Base-by-base conservation (phyloP, 2,329 filamentous ascomycete genomes). In the Neocucurbitaria cava region DNA sequence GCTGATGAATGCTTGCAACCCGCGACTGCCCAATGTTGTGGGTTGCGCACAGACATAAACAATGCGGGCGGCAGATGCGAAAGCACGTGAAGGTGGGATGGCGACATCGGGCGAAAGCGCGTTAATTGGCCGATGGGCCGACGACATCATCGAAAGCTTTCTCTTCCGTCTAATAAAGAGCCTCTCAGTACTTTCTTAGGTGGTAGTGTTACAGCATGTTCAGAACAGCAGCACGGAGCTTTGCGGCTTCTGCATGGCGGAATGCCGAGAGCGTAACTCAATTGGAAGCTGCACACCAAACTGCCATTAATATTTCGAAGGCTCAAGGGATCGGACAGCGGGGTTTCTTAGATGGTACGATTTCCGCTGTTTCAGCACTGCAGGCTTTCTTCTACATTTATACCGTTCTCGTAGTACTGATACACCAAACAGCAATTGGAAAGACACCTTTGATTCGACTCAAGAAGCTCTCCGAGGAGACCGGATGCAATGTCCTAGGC, bases 401-500 rank as follows among this genome's bases (percentile, higher is more conserved):
- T 21, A 13, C 21, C 8, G 10, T 8, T 35, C n/a, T 18, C 17
- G 8, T 13, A 18, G 6, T 24, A 44, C 62, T 65, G 40, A 66
- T 40, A 1, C 10, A 1, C 0, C 9, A 0, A 28, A 2, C 62
- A 96, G 95, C 95, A 50, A 98, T 99, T 79, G 95, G 95, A 61
- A 98, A 98, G 78, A 99, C 95, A 0, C 94, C 95, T 1, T 85
- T 99, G 49, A 96, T 99, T 76, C 89, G 90, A 44, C 83, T 99
- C 46, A 94, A 96, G 78, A 86, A 83, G 58, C 87, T 98, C 65
- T 98, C 94, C 36, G 87, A 91, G 56, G 85, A 96, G 72, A 98
- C 95, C 0, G 92, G 93, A 62, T 98, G 95, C 83, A 90, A 96
- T 68, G 83, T 99, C 54, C 87, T 98, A 36, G 95, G 94, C 71